Evolutionary conservation across 352 stramenopile species (phyloP).

Genomic region (Globisporangium nagaii): DNA sequence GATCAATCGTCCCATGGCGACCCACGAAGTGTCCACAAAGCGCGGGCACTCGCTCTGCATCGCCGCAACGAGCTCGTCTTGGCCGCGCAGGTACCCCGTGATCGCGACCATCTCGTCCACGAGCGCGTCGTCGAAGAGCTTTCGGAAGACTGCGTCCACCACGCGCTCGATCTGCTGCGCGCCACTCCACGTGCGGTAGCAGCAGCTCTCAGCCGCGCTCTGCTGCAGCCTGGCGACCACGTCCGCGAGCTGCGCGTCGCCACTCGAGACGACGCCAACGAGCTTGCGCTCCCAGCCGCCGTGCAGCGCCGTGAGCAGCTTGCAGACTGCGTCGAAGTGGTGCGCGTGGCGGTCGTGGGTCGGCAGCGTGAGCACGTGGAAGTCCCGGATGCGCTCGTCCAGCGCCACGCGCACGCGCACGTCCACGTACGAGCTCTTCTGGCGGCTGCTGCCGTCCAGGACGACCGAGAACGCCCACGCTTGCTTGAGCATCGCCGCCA

Average conservation of each 20-base stretch:
- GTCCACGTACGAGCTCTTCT: constrained; percentile 5
- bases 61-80: constrained; percentile 5
- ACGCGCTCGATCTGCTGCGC: constrained; percentile 9
- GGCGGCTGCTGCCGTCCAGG: constrained; percentile 1
- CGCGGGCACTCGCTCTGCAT: constrained; percentile 8
- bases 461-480: constrained; percentile 14
- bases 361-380: constrained; percentile 13
- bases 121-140: constrained; percentile 11
- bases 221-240: constrained; percentile 2
- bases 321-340: constrained; percentile 4
- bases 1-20: constrained; percentile 5
- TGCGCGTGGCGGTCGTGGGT: constrained; percentile 7
- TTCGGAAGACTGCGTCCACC: neutral
- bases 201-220: constrained; percentile 3
- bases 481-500: constrained; percentile 4
- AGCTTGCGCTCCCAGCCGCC: constrained; percentile 7
- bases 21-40: constrained; percentile 11
- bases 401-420: constrained; percentile 8
- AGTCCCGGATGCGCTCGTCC: neutral
- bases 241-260: neutral
- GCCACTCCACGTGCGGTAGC: constrained; percentile 9
- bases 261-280: constrained; percentile 4
- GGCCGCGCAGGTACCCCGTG: constrained; percentile 5
- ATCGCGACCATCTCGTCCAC: constrained; percentile 2
- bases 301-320: constrained; percentile 5